Base-by-base conservation (phyloP, 768 basidiomycete genomes). In the Asterophora lycoperdoides region DNA sequence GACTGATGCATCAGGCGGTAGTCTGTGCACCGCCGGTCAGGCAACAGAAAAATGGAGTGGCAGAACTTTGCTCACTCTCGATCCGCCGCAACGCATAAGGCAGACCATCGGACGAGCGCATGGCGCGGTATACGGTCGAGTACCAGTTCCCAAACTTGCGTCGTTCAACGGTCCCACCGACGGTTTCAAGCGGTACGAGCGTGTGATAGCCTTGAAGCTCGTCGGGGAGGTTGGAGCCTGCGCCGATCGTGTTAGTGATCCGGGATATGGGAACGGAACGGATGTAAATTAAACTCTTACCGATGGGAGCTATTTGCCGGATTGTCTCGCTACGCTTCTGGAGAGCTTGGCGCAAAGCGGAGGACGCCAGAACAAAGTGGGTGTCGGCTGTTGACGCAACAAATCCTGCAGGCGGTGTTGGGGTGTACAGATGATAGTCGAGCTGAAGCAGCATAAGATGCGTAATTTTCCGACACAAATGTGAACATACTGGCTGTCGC, bases 201-300 rank as follows among this genome's bases (percentile, higher is more conserved):
- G 86, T 81, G 64, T 96, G 91, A 60, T 97, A 99, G 2, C 89
- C 89, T 60, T 93, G 89, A 1, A 97, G 67, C 53, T 95, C 91
- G 14, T 89, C 84, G 0, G 94, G 94, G 8, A 96, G 72, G 15
- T 76, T 77, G 7, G 79, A 68, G 2, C 80, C 80, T 46, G 67
- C n/a, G 46, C 15, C 60, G 17, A 68, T 55, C 30, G 67, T 55
- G 11, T 23, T 23, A 74, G 65, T 54, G 67, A 64, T 6, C 67
- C 20, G 14, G 9, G 30, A 18, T 32, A 11, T 9, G 33, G 3
- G 15, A n/a, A n/a, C 34, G 29, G 18, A 1, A 23, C 13, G 4
- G 35, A 41, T 14, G 28, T 17, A 8, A 32, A 46, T 9, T 52
- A 23, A 23, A 23, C 23, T 23, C 23, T 48, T 46, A 67, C 72